phyloP scores from a whole-genome alignment of 805 yeast genomes.

The Candida nanaspora region DNA sequence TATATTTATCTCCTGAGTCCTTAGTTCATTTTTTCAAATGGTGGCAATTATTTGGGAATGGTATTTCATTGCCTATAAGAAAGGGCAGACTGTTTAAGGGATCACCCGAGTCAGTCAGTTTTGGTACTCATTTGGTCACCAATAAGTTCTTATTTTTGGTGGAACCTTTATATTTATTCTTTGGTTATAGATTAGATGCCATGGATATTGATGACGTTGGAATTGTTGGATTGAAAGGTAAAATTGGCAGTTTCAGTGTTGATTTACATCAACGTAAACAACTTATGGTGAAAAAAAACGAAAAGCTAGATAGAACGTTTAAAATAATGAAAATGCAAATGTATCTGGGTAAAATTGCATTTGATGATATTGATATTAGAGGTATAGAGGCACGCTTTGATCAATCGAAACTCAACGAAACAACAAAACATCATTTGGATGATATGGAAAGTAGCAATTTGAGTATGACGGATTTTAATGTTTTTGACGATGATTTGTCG shows the following conservation, averaged over 20 bases:
- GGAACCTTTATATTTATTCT: slow-evolving; percentile 65
- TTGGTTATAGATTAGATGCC: slow-evolving; percentile 49
- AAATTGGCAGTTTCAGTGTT: slow-evolving; percentile 43
- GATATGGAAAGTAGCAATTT: background rate
- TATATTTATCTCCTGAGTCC: slow-evolving; percentile 66
- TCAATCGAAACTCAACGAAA: slow-evolving; percentile 3
- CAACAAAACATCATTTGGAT: background rate
- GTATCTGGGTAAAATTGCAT: slow-evolving; percentile 51
- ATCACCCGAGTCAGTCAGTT: slow-evolving; percentile 48
- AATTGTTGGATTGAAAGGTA: slow-evolving; percentile 62
- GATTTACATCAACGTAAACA: slow-evolving; percentile 60
- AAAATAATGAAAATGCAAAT: slow-evolving; percentile 53
- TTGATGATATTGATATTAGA: slow-evolving; percentile 53
- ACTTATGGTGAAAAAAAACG: slow-evolving; percentile 37
- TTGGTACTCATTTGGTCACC: slow-evolving; percentile 66
- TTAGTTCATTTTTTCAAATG: slow-evolving; percentile 63
- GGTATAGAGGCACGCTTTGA: slow-evolving; percentile 41
- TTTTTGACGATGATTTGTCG: slow-evolving; percentile 45
- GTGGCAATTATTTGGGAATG: slow-evolving; percentile 81
- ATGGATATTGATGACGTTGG: slow-evolving; percentile 34
- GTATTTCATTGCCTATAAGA: slow-evolving; percentile 67
- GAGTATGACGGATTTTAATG: slow-evolving; percentile 15
- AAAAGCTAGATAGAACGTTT: slow-evolving; percentile 39
- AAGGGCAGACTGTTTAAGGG: slow-evolving; percentile 65
- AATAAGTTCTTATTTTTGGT: slow-evolving; percentile 71